Conservation (phyloP, 306 rosid species). For the Cucurbita maxima region DNA sequence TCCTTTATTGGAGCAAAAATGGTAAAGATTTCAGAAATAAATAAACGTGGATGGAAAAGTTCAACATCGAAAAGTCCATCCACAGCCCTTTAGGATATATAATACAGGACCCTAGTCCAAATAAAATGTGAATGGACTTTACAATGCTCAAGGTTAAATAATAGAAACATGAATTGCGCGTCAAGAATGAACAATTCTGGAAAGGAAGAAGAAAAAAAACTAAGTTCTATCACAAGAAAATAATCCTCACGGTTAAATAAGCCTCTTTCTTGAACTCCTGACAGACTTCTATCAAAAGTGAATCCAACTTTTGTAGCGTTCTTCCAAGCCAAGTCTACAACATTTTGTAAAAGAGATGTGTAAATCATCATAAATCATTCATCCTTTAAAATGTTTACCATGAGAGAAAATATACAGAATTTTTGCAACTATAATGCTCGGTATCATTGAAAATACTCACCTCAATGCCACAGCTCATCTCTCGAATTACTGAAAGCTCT, state of each 20-base stretch:
- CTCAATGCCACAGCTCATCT: constrained; percentile 91
- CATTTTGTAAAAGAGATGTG: neutral
- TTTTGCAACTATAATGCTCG: neutral
- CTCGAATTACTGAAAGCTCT: constrained; percentile 78
- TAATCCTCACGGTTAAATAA: constrained; percentile 63
- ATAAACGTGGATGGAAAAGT: neutral
- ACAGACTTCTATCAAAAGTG: constrained; percentile 83
- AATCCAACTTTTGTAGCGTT: constrained; percentile 89
- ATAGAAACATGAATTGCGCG: neutral
- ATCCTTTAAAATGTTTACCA: constrained; percentile 5
- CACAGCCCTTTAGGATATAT: neutral
- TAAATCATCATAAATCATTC: neutral
- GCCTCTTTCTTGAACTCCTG: constrained; percentile 83
- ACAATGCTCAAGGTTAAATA: no score
- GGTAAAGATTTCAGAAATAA: no score
- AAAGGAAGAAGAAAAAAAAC: neutral
- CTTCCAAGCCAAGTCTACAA: constrained; percentile 84
- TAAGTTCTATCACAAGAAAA: constrained; percentile 8
- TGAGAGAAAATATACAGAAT: neutral
- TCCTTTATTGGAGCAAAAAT: no score
- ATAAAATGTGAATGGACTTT: neutral
- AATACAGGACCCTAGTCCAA: neutral
- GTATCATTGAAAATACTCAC: constrained; percentile 26
- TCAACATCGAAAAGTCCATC: neutral
- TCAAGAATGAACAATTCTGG: neutral